Conservation (phyloP, 2,329 filamentous ascomycete species). For the Periglandula ipomoeae region DNA sequence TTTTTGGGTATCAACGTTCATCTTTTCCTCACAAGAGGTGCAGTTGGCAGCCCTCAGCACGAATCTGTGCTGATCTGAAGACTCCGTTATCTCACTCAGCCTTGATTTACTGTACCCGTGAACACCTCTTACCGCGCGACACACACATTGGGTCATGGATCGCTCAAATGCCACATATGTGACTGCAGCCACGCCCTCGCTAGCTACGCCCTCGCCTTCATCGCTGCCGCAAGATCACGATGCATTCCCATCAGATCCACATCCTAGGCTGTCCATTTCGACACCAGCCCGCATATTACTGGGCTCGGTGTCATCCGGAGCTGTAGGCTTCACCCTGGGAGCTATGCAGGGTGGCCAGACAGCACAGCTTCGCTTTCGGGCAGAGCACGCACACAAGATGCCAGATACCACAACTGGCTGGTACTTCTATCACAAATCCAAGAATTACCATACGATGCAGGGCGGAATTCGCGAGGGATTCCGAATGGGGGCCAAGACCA, state of each 20-base stretch:
- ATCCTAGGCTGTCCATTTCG: conserved; percentile 51
- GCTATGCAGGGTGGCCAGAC: conserved; percentile 62
- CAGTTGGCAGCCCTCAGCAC: too few relatives aligned
- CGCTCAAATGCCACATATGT: neutral
- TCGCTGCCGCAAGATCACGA: conserved; percentile 12
- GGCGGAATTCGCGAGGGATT: conserved; percentile 72
- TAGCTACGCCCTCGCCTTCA: conserved; percentile 3
- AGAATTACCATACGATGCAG: conserved; percentile 81
- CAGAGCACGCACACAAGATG: conserved; percentile 91
- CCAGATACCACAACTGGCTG: conserved; percentile 76
- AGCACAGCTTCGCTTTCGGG: conserved; percentile 76
- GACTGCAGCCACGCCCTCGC: conserved; percentile 1
- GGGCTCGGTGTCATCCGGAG: conserved; percentile 53
- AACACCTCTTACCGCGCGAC: too few relatives aligned
- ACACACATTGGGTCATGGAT: conserved; percentile 1
- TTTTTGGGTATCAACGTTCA: too few relatives aligned
- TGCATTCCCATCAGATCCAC: conserved; percentile 18
- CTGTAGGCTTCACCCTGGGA: conserved; percentile 63
- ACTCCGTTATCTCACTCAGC: neutral
- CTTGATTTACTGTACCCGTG: too few relatives aligned
- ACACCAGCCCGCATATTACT: conserved; percentile 57
- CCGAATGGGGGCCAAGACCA: conserved; percentile 61
- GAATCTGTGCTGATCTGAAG: too few relatives aligned
- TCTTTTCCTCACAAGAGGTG: too few relatives aligned
- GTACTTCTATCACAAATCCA: conserved; percentile 98